These are phyloP conservation scores for Pseudotsuga menziesii DNA, from an alignment of 75 land plant species.

Conservation along the genomic window DNA sequence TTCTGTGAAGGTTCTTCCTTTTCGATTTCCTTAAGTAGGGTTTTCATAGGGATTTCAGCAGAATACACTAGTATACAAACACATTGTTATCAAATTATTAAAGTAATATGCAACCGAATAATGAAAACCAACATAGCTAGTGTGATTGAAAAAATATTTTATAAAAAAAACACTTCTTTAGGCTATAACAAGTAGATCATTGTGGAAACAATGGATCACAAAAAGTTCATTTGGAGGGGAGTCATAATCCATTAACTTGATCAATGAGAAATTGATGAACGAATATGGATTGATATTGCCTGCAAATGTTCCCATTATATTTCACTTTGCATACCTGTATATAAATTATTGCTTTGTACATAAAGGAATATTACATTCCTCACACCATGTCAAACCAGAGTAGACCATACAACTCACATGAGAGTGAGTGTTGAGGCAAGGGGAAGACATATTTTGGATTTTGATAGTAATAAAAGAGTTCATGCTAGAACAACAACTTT, in stretches of 20 bases:
- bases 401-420: constrained; percentile 4
- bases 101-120: background rate
- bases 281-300: constrained; percentile 1
- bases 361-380: constrained; percentile 11
- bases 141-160: constrained; percentile 1
- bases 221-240: background rate
- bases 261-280: background rate
- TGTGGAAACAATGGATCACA: background rate
- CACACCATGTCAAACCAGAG: constrained; percentile 8
- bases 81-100: background rate
- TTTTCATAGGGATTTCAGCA: too few species aligned
- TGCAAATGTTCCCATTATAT: constrained; percentile 3
- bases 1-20: too few species aligned
- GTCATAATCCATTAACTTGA: background rate
- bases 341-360: constrained; percentile 5
- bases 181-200: background rate
- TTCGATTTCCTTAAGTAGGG: too few species aligned
- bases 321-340: constrained; percentile 1
- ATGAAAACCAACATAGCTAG: background rate
- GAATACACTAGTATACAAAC: background rate
- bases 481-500: constrained; percentile 7
- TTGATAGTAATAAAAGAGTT: background rate
- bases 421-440: constrained; percentile 5
- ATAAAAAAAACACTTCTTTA: background rate
- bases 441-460: background rate